Conservation (phyloP, 2,329 filamentous ascomycete species). For the Trichoderma simmonsii region DNA sequence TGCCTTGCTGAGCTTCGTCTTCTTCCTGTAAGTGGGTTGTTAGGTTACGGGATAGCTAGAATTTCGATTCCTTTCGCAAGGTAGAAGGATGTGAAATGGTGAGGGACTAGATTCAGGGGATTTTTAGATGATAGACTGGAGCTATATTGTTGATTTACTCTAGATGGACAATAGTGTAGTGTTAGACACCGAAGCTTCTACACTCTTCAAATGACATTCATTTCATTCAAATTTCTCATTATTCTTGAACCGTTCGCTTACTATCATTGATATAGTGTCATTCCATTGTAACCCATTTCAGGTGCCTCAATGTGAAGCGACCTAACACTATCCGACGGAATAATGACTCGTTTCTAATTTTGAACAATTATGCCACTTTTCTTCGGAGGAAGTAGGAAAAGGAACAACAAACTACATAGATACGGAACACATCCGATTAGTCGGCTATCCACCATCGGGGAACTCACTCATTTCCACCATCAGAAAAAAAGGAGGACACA, state of each 20-base stretch:
- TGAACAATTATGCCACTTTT: background rate
- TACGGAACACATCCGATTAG: background rate
- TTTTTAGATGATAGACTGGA: background rate
- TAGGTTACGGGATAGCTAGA: background rate
- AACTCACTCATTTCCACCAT: background rate
- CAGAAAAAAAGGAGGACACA: background rate
- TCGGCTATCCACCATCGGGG: background rate
- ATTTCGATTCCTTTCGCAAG: background rate
- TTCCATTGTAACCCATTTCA: background rate
- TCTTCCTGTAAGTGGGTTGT: slow-evolving; percentile 25
- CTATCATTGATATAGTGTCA: background rate
- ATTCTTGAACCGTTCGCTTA: background rate
- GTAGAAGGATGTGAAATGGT: background rate
- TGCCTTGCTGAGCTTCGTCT: slow-evolving; percentile 25
- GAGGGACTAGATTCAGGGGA: background rate
- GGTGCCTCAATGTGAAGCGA: background rate
- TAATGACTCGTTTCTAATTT: background rate
- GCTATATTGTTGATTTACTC: background rate
- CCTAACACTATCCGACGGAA: background rate
- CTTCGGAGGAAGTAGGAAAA: background rate
- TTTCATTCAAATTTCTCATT: background rate
- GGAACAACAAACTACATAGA: background rate
- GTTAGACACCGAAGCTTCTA: background rate
- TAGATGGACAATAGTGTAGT: background rate
- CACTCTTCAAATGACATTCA: background rate